Conservation (phyloP, 345 rosid species). For the Brassica nigra region DNA sequence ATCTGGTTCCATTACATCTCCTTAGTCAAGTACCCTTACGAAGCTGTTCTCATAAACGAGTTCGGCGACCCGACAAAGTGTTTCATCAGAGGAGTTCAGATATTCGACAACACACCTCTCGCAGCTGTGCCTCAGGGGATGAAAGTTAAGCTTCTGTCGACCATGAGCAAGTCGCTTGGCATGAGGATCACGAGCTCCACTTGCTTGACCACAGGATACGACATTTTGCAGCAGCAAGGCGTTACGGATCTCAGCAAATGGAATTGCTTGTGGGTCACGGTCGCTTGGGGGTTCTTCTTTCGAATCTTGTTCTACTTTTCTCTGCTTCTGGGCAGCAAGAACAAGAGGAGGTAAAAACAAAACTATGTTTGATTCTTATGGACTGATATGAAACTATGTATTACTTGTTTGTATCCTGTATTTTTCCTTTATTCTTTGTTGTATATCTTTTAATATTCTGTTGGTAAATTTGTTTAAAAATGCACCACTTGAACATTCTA, state of each 20-base stretch:
- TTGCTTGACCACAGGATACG: constrained; percentile 45
- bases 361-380: neutral
- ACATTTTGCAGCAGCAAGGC: constrained; percentile 45
- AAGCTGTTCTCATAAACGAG: constrained; percentile 43
- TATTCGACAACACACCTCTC: constrained; percentile 42
- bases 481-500: neutral
- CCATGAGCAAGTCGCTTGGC: constrained; percentile 40
- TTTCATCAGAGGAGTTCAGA: constrained; percentile 45
- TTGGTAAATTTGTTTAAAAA: constrained; percentile 20
- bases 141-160: constrained; percentile 34
- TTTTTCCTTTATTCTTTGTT: constrained; percentile 19
- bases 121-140: constrained; percentile 35
- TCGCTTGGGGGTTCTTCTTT: constrained; percentile 50
- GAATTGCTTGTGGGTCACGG: constrained; percentile 48
- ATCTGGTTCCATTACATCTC: constrained; percentile 50
- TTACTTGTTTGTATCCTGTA: constrained; percentile 2
- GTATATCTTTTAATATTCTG: constrained; percentile 14
- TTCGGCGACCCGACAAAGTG: constrained; percentile 41
- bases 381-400: neutral
- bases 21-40: constrained; percentile 44
- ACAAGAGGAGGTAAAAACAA: constrained; percentile 43
- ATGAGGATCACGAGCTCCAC: constrained; percentile 43
- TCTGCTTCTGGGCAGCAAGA: constrained; percentile 46
- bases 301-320: constrained; percentile 46
- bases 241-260: constrained; percentile 41